A percentile compares a stretch with the other conserved stretches of the same genome.
Evolutionary conservation across 345 rosid genomes (phyloP).

Genomic region (Euphorbia lathyris): DNA sequence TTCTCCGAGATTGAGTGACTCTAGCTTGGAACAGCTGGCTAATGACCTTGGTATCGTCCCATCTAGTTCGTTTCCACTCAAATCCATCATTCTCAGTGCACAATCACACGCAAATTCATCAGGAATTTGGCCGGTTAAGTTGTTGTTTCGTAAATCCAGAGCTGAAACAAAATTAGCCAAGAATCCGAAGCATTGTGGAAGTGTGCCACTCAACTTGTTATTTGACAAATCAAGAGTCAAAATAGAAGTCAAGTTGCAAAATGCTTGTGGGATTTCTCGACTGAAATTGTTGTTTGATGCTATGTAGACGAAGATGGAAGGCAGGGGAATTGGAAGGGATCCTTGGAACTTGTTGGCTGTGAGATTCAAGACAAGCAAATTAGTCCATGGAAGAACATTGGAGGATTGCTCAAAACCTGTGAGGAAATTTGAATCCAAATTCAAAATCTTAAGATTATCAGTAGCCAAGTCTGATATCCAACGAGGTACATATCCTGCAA

Average conservation of each 20-base stretch:
- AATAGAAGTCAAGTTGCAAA: constrained; percentile 1
- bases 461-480: background rate
- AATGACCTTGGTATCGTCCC: constrained; percentile 18
- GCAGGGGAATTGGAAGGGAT: constrained; percentile 3
- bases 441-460: background rate
- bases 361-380: background rate
- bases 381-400: background rate
- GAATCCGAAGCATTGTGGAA: background rate
- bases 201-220: background rate
- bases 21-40: background rate
- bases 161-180: background rate
- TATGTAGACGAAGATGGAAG: background rate
- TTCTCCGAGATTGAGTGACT: constrained; percentile 6
- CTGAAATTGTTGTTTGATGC: background rate
- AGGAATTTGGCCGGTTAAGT: background rate
- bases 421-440: constrained; percentile 10
- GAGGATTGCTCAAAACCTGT: constrained; percentile 14
- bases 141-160: background rate
- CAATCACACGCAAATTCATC: background rate
- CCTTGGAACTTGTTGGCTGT: constrained; percentile 3
- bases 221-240: background rate
- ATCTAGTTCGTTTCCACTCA: constrained; percentile 1
- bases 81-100: background rate
- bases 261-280: background rate
- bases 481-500: constrained; percentile 3